Percentiles rank a stretch among this genome's conserved stretches.
These are phyloP conservation scores for Narthecium ossifragum DNA, from an alignment of 106 monocot genomes.

Conservation along the genomic window DNA sequence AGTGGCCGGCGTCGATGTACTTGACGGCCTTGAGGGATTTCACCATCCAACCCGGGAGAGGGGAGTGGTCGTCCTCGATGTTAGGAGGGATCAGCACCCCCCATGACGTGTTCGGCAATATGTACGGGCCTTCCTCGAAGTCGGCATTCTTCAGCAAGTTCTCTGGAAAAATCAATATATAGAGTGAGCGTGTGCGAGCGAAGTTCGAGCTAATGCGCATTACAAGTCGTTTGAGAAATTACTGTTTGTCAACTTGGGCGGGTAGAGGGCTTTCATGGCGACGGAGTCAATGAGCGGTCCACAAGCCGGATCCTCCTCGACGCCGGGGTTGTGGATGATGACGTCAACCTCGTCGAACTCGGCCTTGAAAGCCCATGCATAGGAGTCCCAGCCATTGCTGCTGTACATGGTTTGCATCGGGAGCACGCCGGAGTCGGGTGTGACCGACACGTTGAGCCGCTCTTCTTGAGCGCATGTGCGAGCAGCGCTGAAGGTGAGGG, in stretches of 20 bases:
- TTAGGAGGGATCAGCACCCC: constrained; percentile 54
- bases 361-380: constrained; percentile 45
- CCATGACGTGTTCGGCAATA: constrained; percentile 36
- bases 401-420: constrained; percentile 56
- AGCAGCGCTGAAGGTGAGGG: constrained; percentile 56
- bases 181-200: neutral
- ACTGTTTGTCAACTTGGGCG: constrained; percentile 28
- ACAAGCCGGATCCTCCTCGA: constrained; percentile 46
- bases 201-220: neutral
- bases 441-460: constrained; percentile 34
- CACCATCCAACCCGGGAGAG: constrained; percentile 53
- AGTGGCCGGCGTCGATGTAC: constrained; percentile 49
- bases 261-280: constrained; percentile 28
- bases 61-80: constrained; percentile 60
- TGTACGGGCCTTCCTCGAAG: constrained; percentile 56
- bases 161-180: constrained; percentile 12
- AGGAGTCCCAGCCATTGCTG: constrained; percentile 52
- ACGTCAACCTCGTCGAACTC: constrained; percentile 4
- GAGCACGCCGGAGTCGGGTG: constrained; percentile 29
- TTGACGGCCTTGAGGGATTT: constrained; percentile 58
- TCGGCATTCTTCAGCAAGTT: constrained; percentile 50
- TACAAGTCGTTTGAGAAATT: neutral
- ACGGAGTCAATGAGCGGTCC: constrained; percentile 50
- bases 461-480: constrained; percentile 63
- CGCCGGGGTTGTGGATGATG: constrained; percentile 43